Conservation (phyloP, 768 basidiomycete genomes). For the Russula olivacea region DNA sequence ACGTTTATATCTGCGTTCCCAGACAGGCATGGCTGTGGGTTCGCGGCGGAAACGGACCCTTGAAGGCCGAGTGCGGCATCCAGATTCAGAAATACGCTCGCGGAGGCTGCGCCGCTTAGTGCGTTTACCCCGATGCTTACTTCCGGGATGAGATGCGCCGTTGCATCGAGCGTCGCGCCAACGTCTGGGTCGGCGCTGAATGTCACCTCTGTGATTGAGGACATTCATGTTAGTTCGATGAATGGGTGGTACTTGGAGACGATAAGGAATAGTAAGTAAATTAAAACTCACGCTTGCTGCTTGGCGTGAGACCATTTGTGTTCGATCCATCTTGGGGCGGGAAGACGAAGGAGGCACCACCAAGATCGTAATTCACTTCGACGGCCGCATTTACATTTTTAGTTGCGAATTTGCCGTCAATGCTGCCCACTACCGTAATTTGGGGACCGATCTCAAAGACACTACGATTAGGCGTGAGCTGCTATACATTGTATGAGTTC, state of each 20-base stretch:
- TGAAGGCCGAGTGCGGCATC: background rate
- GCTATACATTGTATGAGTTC: background rate
- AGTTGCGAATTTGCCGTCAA: background rate
- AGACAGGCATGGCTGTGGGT: conserved; percentile 5
- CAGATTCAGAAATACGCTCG: conserved; percentile 5
- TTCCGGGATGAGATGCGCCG: conserved; percentile 45
- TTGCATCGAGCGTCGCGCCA: conserved; percentile 31
- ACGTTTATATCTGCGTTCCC: background rate
- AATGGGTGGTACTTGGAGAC: background rate
- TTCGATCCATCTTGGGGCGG: background rate
- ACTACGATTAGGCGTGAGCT: background rate
- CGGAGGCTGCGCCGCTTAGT: background rate
- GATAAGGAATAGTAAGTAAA: background rate
- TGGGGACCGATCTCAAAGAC: background rate
- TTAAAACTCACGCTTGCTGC: background rate
- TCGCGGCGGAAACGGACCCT: background rate
- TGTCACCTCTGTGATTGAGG: background rate
- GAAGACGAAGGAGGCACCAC: background rate
- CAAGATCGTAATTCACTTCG: background rate
- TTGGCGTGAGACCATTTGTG: background rate
- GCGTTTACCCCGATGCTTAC: conserved; percentile 15
- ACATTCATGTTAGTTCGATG: background rate
- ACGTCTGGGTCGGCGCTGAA: background rate
- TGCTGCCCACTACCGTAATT: background rate
- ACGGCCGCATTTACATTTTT: background rate